phyloP scores from a whole-genome alignment of 352 stramenopile genomes.

The Phytophthora colocasiae region DNA sequence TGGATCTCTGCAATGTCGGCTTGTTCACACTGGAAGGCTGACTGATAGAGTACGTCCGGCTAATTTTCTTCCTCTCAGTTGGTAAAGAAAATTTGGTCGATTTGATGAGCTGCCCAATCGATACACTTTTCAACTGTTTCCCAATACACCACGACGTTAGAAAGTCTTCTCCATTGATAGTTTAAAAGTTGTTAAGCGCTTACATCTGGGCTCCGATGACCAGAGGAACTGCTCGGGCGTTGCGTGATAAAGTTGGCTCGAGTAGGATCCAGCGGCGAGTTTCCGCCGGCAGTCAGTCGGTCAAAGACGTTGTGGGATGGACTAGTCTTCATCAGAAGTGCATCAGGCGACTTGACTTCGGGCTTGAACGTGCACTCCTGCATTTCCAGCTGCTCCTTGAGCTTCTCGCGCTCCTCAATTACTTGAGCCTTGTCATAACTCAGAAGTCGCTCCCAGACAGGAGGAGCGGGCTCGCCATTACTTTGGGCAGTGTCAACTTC shows the following conservation, averaged over 20 bases:
- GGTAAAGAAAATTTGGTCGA: constrained; percentile 42
- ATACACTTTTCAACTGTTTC: constrained; percentile 31
- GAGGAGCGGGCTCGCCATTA: constrained; percentile 46
- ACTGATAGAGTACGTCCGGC: constrained; percentile 27
- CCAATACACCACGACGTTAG: constrained; percentile 13
- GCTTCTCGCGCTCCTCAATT: constrained; percentile 78
- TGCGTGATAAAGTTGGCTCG: constrained; percentile 32
- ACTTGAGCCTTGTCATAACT: constrained; percentile 85
- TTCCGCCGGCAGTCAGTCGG: constrained; percentile 37
- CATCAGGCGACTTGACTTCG: constrained; percentile 66
- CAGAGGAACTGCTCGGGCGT: constrained; percentile 28
- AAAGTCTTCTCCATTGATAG: not conserved
- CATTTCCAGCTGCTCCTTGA: constrained; percentile 75
- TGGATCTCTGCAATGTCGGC: constrained; percentile 25
- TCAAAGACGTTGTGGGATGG: constrained; percentile 56
- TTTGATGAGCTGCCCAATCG: constrained; percentile 58
- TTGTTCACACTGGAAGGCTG: constrained; percentile 44
- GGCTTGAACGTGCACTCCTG: constrained; percentile 87
- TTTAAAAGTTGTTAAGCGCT: constrained; percentile 6
- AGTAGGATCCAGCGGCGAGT: constrained; percentile 16
- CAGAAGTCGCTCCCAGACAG: constrained; percentile 78
- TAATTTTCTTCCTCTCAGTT: constrained; percentile 24
- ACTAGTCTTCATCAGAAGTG: constrained; percentile 45
- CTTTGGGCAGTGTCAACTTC: constrained; percentile 38
- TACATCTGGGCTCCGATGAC: constrained; percentile 32